These are phyloP conservation scores for Pythium periplocum DNA, from an alignment of 352 stramenopile species.

Conservation along the genomic window DNA sequence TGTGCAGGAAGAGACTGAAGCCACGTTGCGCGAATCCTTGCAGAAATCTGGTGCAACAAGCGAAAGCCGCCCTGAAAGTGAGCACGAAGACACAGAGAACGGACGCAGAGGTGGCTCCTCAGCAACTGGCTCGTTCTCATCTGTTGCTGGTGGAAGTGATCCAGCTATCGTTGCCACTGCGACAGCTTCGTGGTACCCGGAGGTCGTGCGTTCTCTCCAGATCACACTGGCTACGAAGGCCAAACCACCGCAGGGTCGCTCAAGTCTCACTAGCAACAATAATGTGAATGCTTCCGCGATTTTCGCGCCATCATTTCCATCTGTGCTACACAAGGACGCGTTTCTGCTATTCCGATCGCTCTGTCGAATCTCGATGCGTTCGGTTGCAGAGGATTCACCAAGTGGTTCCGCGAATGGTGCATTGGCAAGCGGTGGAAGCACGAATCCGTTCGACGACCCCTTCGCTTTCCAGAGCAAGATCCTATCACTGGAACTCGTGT, in stretches of 20 bases:
- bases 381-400: constrained; percentile 88
- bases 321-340: constrained; percentile 96
- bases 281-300: constrained; percentile 23
- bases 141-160: constrained; percentile 9
- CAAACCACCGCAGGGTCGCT: neutral
- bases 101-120: constrained; percentile 2
- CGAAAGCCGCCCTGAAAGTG: neutral
- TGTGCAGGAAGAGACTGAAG: constrained; percentile 63
- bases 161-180: neutral
- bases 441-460: constrained; percentile 68
- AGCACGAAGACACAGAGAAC: constrained; percentile 5
- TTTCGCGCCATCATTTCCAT: constrained; percentile 85
- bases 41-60: constrained; percentile 6
- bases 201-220: constrained; percentile 32
- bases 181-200: constrained; percentile 35
- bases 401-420: constrained; percentile 22
- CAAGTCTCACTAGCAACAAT: constrained; percentile 9
- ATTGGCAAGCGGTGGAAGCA: constrained; percentile 17
- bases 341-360: constrained; percentile 98
- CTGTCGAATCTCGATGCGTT: constrained; percentile 90
- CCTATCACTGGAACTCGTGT: constrained; percentile 95
- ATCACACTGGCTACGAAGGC: constrained; percentile 6
- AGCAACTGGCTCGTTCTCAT: constrained; percentile 11
- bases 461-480: constrained; percentile 96
- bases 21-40: constrained; percentile 45